Base-by-base conservation (phyloP, 2,329 filamentous ascomycete species). In the Claviceps citrina region DNA sequence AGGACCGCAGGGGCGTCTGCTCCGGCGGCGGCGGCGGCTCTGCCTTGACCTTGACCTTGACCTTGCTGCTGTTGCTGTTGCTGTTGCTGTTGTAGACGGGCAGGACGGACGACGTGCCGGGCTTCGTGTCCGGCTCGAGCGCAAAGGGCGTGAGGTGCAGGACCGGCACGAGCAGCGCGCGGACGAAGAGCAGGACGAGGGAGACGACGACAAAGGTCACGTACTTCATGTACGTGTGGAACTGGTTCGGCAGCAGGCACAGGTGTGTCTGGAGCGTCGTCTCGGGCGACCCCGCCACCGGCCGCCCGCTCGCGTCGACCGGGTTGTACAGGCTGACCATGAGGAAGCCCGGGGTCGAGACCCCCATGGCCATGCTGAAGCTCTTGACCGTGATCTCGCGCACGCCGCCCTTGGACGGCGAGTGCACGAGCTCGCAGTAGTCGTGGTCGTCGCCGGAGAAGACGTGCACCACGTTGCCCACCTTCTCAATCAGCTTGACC, bases 381-480 rank as follows among this genome's bases (percentile, higher is more conserved):
- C 81, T 87, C 64, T 98, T 98, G 51, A 96, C 86, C 0, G 91
- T 98, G 47, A 95, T 93, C 57, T 98, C 91, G 36, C 67, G 68
- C 25, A 80, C 73, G 20, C 69, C 72, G 26, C 69, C 70, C 46
- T 77, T 77, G 43, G 78, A 75, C 15, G 74, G 69, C 3, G 77
- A 75, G 58, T 98, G 91, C 0, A 78, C 70, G 6, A 96, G 64
- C 53, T 94, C 87, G 62, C 91, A 98, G 63, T 96, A 95, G 63
- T 98, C 91, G 63, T 98, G 91, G 54, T 98, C 91, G 51, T 98
- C 91, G 9, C 91, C 91, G 0, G 86, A 94, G 55, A 96, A 98
- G 32, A 87, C 81, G 47, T 91, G 81, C 3, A 76, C 70, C 10
- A 96, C 75, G 45, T 91, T 84, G 26, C 85, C 86, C 26, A 94